phyloP scores from a whole-genome alignment of 352 stramenopile genomes.

The Aphanomyces euteiches region DNA sequence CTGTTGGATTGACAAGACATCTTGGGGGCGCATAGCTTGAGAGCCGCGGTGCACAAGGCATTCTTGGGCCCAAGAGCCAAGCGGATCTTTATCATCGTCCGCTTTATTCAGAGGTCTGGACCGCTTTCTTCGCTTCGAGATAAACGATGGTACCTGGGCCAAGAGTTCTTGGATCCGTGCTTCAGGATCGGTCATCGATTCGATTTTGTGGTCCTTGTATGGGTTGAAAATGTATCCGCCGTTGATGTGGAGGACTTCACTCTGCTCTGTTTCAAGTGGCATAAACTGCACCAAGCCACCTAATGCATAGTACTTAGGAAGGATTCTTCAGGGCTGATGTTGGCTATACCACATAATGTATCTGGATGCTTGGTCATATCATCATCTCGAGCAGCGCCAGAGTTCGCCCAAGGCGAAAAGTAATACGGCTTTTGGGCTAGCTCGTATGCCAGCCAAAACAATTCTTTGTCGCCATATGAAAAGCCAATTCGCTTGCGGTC shows the following conservation, averaged over 20 bases:
- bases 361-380: conserved; percentile 41
- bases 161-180: background rate
- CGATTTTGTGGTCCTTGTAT: background rate
- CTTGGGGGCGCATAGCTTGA: conserved; percentile 6
- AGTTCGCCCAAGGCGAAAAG: conserved; percentile 45
- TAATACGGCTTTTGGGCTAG: conserved; percentile 39
- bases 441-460: conserved; percentile 46
- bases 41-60: conserved; percentile 23
- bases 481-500: background rate
- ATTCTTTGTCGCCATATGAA: conserved; percentile 41
- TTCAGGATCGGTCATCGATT: conserved; percentile 1
- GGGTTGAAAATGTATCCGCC: conserved; percentile 29
- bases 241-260: conserved; percentile 22
- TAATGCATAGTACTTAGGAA: background rate
- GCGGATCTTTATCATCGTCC: background rate
- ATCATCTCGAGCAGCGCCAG: conserved; percentile 38
- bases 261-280: background rate
- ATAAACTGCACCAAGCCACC: conserved; percentile 21
- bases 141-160: background rate
- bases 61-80: conserved; percentile 8
- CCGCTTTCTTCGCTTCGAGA: conserved; percentile 13
- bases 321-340: background rate
- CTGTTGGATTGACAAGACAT: background rate
- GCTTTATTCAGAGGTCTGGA: conserved; percentile 12
- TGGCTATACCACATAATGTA: conserved; percentile 19